Conservation (phyloP, 352 stramenopile genomes). For the Phytopythium sindhum region DNA sequence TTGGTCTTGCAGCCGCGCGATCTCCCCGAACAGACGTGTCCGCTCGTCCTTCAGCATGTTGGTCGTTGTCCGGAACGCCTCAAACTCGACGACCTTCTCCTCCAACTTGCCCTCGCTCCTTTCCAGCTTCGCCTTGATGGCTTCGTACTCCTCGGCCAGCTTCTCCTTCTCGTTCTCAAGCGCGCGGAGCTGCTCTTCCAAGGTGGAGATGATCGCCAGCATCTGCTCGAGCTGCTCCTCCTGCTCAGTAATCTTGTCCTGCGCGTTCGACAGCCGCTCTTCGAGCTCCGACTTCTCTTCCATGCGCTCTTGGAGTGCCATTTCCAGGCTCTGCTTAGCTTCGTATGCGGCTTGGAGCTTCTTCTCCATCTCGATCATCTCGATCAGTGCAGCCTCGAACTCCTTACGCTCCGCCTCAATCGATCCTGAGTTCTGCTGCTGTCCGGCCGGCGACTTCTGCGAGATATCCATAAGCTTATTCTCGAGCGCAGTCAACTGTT, state of each 20-base stretch:
- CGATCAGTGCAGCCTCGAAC: conserved; percentile 55
- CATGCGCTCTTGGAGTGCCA: conserved; percentile 44
- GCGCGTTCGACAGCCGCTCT: conserved; percentile 33
- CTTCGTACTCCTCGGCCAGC: conserved; percentile 38
- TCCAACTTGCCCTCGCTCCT: conserved; percentile 46
- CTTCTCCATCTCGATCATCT: conserved; percentile 66
- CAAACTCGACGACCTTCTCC: conserved; percentile 61
- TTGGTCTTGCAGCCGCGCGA: conserved; percentile 46
- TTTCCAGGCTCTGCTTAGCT: conserved; percentile 49
- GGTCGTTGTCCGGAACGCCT: conserved; percentile 52
- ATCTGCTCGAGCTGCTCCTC: conserved; percentile 60
- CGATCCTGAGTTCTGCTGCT: conserved; percentile 19
- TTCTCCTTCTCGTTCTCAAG: conserved; percentile 47
- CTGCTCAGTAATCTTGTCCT: conserved; percentile 47
- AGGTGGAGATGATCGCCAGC: conserved; percentile 39
- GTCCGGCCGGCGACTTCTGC: conserved; percentile 19
- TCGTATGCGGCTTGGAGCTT: conserved; percentile 63
- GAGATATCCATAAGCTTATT: conserved; percentile 56
- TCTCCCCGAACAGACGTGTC: conserved; percentile 48
- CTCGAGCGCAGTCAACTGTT: conserved; percentile 47
- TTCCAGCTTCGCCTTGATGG: conserved; percentile 46
- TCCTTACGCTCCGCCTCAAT: conserved; percentile 55
- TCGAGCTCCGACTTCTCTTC: conserved; percentile 46
- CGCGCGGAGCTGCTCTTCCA: conserved; percentile 45
- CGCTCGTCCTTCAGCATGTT: conserved; percentile 64